Evolutionary conservation across 2,329 filamentous ascomycete species (phyloP), one percentile per base, ranked within the genome.

Genomic region (Fusarium gaditjirri): DNA sequence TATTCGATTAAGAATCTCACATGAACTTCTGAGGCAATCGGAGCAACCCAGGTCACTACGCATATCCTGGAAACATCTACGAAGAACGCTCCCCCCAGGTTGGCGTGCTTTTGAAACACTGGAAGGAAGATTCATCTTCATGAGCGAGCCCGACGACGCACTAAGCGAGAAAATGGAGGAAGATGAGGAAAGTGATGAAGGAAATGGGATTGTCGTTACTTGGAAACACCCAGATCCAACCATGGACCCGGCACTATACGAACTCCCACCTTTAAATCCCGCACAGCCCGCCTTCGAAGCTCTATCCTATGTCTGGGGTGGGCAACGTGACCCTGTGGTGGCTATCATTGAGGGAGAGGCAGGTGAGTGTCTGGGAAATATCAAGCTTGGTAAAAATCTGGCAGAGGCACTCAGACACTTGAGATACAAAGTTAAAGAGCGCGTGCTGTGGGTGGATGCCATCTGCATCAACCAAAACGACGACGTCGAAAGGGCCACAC

Each of bases 121-220:
- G 0, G 49, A 52, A 1, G 23, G 33, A 2, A 27, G 19, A 7
- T 52, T n/a, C 5, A 12, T 52, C 13, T 52, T 52, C 19, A 38
- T 7, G 5, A 4, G 13, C 23, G 23, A 10, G 17, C 2, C 29
- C 3, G 16, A 35, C 11, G 46, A 49, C 4, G 2, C n/a, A 49
- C 23, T 16, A 7, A 49, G n/a, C 10, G 10, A 13, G 3, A 21
- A 33, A 10, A 49, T 3, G 6, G 21, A 31, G 11, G 44, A 23
- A 16, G 13, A 13, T 3, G 14, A 19, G 3, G 29, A 33, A 10
- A 49, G 14, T 12, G 21, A 35, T 5, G 31, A 16, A 36, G n/a
- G 6, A 16, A 21, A 8, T 8, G 6, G 19, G 3, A 6, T 5
- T 2, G 1, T 25, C 0, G 8, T 36, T 21, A 52, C 33, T 5